A percentile compares a stretch with the other conserved stretches of the same genome.
Conservation (phyloP, 148 eudicot species). For the Silene uniflora region DNA sequence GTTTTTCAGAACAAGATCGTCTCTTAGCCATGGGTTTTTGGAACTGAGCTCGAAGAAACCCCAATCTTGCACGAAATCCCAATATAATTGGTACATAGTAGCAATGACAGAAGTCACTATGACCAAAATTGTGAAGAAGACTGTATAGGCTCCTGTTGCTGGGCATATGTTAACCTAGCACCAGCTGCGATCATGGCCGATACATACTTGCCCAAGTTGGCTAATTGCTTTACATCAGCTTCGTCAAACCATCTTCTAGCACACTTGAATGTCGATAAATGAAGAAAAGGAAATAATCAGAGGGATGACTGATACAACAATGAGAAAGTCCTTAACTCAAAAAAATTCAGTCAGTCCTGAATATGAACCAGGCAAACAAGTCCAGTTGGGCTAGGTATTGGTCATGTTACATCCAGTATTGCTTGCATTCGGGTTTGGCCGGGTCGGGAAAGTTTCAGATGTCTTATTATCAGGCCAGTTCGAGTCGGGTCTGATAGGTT, state of each 20-base stretch:
- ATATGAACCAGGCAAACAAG: too few species aligned
- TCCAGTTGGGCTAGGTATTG: too few species aligned
- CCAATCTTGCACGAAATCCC: slow-evolving; percentile 98
- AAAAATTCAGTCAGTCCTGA: too few species aligned
- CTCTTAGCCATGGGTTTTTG: slow-evolving; percentile 73
- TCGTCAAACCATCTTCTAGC: slow-evolving; percentile 91
- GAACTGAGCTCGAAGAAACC: slow-evolving; percentile 65
- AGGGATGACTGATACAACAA: neutral
- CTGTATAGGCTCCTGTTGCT: slow-evolving; percentile 42
- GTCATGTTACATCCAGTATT: too few species aligned
- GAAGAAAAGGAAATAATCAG: neutral
- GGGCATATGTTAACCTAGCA: slow-evolving; percentile 66
- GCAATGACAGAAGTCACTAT: slow-evolving; percentile 69
- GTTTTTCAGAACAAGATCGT: slow-evolving; percentile 72
- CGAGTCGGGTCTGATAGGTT: too few species aligned
- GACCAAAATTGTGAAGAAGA: slow-evolving; percentile 49
- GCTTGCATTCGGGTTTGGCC: too few species aligned
- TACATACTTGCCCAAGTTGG: slow-evolving; percentile 89
- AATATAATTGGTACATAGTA: slow-evolving; percentile 81
- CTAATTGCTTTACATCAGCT: slow-evolving; percentile 49
- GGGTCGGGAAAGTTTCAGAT: too few species aligned
- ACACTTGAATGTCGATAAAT: slow-evolving; percentile 40
- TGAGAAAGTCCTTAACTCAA: neutral
- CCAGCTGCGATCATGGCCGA: slow-evolving; percentile 99
- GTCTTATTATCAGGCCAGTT: too few species aligned